Evolutionary conservation across 2,329 filamentous ascomycete species (phyloP).

Genomic region (Colletotrichum falcatum): DNA sequence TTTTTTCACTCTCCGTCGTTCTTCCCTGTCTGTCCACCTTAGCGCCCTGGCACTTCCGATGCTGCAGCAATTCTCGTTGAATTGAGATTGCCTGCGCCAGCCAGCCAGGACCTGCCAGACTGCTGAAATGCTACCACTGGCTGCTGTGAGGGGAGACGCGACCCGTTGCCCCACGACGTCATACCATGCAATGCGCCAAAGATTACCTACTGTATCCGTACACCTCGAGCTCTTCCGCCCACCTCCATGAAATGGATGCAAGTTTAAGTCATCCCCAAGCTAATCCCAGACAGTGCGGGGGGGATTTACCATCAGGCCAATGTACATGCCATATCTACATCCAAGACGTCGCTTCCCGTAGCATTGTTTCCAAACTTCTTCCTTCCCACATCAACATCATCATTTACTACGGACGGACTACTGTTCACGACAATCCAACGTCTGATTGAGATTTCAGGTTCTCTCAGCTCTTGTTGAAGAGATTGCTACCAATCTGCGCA

Average conservation of each 20-base stretch:
- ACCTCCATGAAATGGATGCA: constrained; percentile 15
- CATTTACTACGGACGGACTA: background rate
- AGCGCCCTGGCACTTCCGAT: constrained; percentile 18
- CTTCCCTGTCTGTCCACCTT: constrained; percentile 13
- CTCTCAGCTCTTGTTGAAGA: constrained; percentile 36
- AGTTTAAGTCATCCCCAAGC: constrained; percentile 26
- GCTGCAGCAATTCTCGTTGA: constrained; percentile 41
- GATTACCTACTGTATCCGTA: too few relatives aligned
- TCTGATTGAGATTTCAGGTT: constrained; percentile 26
- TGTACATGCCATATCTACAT: background rate
- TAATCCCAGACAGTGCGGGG: constrained; percentile 29
- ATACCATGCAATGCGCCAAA: constrained; percentile 28
- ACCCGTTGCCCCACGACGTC: constrained; percentile 39
- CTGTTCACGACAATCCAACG: constrained; percentile 12
- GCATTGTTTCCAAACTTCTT: constrained; percentile 11
- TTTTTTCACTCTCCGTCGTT: constrained; percentile 26
- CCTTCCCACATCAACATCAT: constrained; percentile 3
- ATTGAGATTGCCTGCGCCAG: constrained; percentile 18
- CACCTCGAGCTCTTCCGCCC: constrained; percentile 30
- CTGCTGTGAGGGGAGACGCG: background rate
- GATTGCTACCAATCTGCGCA: constrained; percentile 38
- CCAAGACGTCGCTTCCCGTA: background rate
- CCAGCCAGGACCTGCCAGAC: background rate
- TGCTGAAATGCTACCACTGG: background rate
- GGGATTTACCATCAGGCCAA: constrained; percentile 7